phyloP scores from a whole-genome alignment of 805 yeast species.

The Monosporozyma solicola region DNA sequence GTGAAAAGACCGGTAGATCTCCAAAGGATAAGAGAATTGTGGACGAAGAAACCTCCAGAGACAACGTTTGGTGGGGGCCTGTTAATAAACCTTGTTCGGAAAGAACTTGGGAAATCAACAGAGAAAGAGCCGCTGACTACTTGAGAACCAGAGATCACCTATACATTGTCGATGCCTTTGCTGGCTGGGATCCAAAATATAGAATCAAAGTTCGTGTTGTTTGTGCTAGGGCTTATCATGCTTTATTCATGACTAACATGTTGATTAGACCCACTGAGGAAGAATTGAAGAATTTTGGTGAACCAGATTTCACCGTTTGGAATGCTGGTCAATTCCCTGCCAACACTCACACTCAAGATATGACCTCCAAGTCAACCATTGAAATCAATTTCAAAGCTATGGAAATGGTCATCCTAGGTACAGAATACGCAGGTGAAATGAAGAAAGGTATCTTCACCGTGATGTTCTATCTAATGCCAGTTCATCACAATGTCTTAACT shows the following conservation, averaged over 20 bases:
- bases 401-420: constrained; percentile 98
- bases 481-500: constrained; percentile 82
- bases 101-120: constrained; percentile 89
- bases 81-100: constrained; percentile 92
- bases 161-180: constrained; percentile 91
- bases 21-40: constrained; percentile 98
- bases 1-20: constrained; percentile 94
- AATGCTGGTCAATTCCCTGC: constrained; percentile 99
- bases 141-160: constrained; percentile 91
- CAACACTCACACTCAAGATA: constrained; percentile 88
- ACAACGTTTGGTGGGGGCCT: constrained; percentile 98
- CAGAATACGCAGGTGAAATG: constrained; percentile 99
- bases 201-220: constrained; percentile 91
- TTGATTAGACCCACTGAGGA: constrained; percentile 88
- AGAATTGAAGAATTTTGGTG: constrained; percentile 83
- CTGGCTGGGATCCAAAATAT: constrained; percentile 99
- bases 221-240: constrained; percentile 98
- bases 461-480: constrained; percentile 98
- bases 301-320: constrained; percentile 97
- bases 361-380: constrained; percentile 93
- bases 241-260: constrained; percentile 97
- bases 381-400: constrained; percentile 93
- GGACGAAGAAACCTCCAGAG: constrained; percentile 78
- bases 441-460: constrained; percentile 98
- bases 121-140: constrained; percentile 95